Base-by-base conservation (phyloP, 495 filamentous ascomycete genomes). In the Aspergillus bertholletiae region DNA sequence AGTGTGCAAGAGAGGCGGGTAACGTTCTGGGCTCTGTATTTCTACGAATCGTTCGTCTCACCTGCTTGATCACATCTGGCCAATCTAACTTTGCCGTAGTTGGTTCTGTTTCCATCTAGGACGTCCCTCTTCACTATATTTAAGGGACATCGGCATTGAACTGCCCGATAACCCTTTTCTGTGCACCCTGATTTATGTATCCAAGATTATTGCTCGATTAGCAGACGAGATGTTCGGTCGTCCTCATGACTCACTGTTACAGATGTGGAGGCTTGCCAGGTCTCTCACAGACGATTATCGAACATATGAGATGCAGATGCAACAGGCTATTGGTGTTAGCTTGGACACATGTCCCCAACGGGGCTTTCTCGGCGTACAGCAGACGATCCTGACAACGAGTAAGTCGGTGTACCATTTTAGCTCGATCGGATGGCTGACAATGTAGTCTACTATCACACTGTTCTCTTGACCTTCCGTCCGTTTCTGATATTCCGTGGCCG, bases 401-500 rank as follows among this genome's bases (percentile, higher is more conserved):
- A 60, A 63, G 72, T 51, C 2, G 35, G 30, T 39, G 12, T 9
- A 37, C 26, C 3, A 41, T 18, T 18, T n/a, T n/a, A n/a, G n/a
- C n/a, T n/a, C 1, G 23, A 7, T 30, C 1, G 27, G 9, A 20
- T 12, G 6, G n/a, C n/a, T 15, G 11, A 32, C 24, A 13, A 45
- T 17, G 0, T 26, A 78, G 75, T 75, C 3, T 78, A 76, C 35
- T 72, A 76, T 34, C 70, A 70, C 37, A 70, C 63, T 1, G 54
- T 74, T 7, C 67, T 76, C 11, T 59, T 78, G 2, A 78, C 75
- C 1, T 76, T 73, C 49, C 68, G 75, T 0, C 75, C 74, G 7
- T 78, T 78, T 51, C 46, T 78, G 20, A 75, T 78, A 8, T 75
- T 77, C 45, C 67, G 74, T 1, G 74, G 71, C 2, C 67, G 73